phyloP scores from a whole-genome alignment of 768 basidiomycete genomes.

The Paxillus rubicundulus region DNA sequence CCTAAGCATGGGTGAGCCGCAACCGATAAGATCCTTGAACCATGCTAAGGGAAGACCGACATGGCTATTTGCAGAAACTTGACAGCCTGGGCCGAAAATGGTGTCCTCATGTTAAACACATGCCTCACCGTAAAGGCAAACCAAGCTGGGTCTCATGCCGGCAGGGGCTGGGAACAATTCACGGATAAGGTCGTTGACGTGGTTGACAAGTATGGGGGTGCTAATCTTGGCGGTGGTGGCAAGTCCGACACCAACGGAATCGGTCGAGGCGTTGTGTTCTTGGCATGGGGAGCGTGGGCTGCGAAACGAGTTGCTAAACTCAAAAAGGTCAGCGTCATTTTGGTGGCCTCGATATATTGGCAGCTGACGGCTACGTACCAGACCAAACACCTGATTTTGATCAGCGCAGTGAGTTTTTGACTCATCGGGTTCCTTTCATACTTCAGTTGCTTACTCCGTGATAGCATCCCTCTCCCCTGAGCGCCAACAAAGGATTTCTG shows the following conservation, averaged over 20 bases:
- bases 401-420: conserved; percentile 58
- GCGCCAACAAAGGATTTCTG: conserved; percentile 76
- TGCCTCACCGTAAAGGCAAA: conserved; percentile 82
- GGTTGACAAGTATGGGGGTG: conserved; percentile 73
- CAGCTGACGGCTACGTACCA: conserved; percentile 34
- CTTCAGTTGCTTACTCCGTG: conserved; percentile 28
- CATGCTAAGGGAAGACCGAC: conserved; percentile 1
- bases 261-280: conserved; percentile 77
- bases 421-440: conserved; percentile 16
- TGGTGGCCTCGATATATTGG: conserved; percentile 9
- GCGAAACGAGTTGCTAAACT: conserved; percentile 78
- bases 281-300: conserved; percentile 91
- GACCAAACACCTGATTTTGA: conserved; percentile 80
- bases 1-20: conserved; percentile 78
- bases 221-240: conserved; percentile 49
- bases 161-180: conserved; percentile 89
- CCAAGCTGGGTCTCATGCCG: conserved; percentile 75
- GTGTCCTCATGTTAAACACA: conserved; percentile 92
- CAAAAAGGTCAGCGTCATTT: conserved; percentile 51
- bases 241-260: conserved; percentile 43
- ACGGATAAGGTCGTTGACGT: conserved; percentile 79
- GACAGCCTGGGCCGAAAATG: conserved; percentile 75
- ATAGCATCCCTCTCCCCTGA: conserved; percentile 83
- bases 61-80: conserved; percentile 57
- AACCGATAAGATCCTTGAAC: conserved; percentile 15